Conservation (phyloP, 2,329 filamentous ascomycete genomes). For the Paraphaeosphaeria minitans region DNA sequence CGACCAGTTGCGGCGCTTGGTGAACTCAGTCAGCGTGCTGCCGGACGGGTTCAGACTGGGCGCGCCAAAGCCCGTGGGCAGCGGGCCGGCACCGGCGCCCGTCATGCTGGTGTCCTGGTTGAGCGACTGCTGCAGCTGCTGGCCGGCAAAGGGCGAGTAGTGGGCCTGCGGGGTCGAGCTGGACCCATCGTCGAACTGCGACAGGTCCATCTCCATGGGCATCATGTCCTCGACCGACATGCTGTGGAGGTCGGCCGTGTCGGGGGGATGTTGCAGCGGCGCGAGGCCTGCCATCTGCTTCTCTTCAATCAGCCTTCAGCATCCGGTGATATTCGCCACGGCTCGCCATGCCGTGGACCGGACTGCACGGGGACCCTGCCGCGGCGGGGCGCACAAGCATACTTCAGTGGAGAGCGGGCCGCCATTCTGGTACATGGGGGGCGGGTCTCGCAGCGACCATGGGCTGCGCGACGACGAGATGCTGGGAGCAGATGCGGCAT, state of each 20-base stretch:
- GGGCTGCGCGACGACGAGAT: slow-evolving; percentile 3
- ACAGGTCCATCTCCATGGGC: slow-evolving; percentile 53
- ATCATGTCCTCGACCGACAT: slow-evolving; percentile 53
- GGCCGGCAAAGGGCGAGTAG: slow-evolving; percentile 31
- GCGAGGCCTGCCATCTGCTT: slow-evolving; percentile 39
- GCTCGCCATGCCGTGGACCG: slow-evolving; percentile 3
- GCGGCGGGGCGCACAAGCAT: slow-evolving; percentile 20
- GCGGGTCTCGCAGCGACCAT: slow-evolving; percentile 16
- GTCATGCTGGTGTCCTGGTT: slow-evolving; percentile 41
- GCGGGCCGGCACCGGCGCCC: slow-evolving; percentile 59
- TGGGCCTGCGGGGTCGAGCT: slow-evolving; percentile 25
- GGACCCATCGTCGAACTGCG: slow-evolving; percentile 36
- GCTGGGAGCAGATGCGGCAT: neutral
- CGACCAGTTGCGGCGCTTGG: slow-evolving; percentile 77
- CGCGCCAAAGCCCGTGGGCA: slow-evolving; percentile 60
- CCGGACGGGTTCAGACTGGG: slow-evolving; percentile 50
- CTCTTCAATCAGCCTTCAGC: slow-evolving; percentile 20
- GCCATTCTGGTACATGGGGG: slow-evolving; percentile 42
- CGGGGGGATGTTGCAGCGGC: slow-evolving; percentile 30
- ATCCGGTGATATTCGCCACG: neutral
- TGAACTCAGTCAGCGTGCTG: slow-evolving; percentile 68
- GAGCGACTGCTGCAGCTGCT: slow-evolving; percentile 33
- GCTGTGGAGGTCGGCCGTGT: slow-evolving; percentile 45
- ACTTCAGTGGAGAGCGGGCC: slow-evolving; percentile 38
- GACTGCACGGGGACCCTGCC: slow-evolving; percentile 9